Evolutionary conservation across 2,329 filamentous ascomycete species (phyloP), one percentile per base, ranked within the genome.

Genomic region (Hypomyces rosellus): DNA sequence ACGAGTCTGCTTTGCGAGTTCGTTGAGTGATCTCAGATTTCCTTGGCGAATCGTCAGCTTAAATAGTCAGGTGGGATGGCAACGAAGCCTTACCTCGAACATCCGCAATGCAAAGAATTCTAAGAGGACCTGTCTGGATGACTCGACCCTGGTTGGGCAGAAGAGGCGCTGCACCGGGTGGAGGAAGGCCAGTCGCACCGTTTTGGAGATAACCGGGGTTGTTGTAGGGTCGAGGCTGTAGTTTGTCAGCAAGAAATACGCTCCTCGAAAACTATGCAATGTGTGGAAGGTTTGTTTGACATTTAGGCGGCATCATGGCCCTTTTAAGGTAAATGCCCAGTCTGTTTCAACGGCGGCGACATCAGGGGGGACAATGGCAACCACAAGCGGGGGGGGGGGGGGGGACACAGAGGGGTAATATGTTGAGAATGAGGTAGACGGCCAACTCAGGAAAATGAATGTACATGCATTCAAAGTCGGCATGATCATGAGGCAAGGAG

Each of bases 11-110:
- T 89, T 95, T 57, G 93, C 93, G 55, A 99, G 85, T 55, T 97
- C 91, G 74, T 99, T 99, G 63, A 99, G 77, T 59, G 93, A 96
- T 73, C 86, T 84, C 60, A 99, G 77, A 70, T 97, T 96, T 71
- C 93, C 93, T 99, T 9, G 22, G n/a, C 11, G 3, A 13, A 5
- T n/a, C 15, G 45, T 52, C 36, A 54, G 37, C 46, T 20, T 33
- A 37, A 40, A 38, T 47, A 42, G 34, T 16, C 16, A 46, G 50
- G 52, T 34, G 25, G 46, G 25, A 33, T 30, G 4, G 34, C 25
- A 41, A 16, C 20, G 30, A 20, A 45, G 45, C 22, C 22, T 40
- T 71, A 86, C 84, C 84, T 81, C 84, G 77, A 63, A 87, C 84
- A 69, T 87, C 84, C 56, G 84, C 84, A 66, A 87, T 82, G 66